Conservation (phyloP, 2,329 filamentous ascomycete species). For the Xylaria sp. region DNA sequence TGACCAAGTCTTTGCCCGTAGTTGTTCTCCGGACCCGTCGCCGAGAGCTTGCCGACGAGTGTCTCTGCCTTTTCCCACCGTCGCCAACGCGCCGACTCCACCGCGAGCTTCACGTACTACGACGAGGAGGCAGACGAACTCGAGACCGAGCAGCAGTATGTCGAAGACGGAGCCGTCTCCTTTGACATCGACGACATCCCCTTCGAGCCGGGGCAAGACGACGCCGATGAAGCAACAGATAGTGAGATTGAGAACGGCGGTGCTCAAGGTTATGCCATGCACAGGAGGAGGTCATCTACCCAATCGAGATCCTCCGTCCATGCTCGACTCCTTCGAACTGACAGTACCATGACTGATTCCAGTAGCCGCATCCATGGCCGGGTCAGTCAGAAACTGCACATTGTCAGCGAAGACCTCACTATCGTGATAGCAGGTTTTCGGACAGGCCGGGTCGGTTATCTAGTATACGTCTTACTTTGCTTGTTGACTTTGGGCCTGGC, state of each 20-base stretch:
- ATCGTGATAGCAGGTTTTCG: constrained; percentile 92
- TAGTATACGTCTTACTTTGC: constrained; percentile 76
- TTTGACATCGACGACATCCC: constrained; percentile 49
- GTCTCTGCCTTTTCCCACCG: constrained; percentile 91
- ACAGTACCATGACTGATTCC: constrained; percentile 74
- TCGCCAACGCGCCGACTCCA: constrained; percentile 82
- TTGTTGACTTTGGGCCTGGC: constrained; percentile 77
- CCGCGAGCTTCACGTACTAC: constrained; percentile 89
- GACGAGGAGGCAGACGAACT: constrained; percentile 69
- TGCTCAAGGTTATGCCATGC: constrained; percentile 59
- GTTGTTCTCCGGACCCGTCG: constrained; percentile 91
- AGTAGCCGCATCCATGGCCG: constrained; percentile 72
- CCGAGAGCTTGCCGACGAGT: constrained; percentile 95
- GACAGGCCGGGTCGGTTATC: constrained; percentile 76
- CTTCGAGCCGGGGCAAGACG: constrained; percentile 46
- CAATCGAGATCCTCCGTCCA: constrained; percentile 66
- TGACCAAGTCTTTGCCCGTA: constrained; percentile 45
- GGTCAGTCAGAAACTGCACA: constrained; percentile 89
- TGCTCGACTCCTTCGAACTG: constrained; percentile 74
- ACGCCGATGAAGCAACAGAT: constrained; percentile 52
- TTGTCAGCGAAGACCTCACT: constrained; percentile 91
- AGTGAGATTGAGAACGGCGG: constrained; percentile 55
- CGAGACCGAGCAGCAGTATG: constrained; percentile 52
- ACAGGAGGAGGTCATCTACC: constrained; percentile 71
- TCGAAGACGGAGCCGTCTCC: constrained; percentile 49